Percentiles rank a stretch among this genome's conserved stretches.
Evolutionary conservation across 371 early-diverging fungal genomes (phyloP).

Genomic region (Mucor racemosus): DNA sequence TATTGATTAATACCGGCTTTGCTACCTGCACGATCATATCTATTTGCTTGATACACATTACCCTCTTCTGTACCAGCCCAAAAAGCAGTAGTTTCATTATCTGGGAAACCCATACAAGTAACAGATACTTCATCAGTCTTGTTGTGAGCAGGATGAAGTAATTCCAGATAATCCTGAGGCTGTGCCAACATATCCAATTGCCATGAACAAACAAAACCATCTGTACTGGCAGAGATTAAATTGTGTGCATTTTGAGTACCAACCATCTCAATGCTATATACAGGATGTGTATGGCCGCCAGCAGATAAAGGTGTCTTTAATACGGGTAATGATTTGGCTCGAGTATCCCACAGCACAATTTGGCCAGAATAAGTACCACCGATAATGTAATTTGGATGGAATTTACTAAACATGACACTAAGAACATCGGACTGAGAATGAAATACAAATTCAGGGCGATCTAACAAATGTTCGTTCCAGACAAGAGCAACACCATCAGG

Average conservation of each 20-base stretch:
- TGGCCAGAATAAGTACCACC: conserved; percentile 98
- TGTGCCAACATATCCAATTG: conserved; percentile 95
- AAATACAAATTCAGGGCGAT: conserved; percentile 94
- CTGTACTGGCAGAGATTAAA: conserved; percentile 89
- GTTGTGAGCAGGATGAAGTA: conserved; percentile 75
- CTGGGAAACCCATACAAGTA: conserved; percentile 88
- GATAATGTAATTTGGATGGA: conserved; percentile 88
- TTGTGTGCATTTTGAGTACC: conserved; percentile 96
- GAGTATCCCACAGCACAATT: conserved; percentile 95
- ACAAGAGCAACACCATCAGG: conserved; percentile 93
- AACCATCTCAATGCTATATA: conserved; percentile 86
- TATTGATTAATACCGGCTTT: conserved; percentile 92
- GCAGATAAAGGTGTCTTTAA: conserved; percentile 87
- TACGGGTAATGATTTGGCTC: conserved; percentile 86
- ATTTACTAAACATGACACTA: conserved; percentile 86
- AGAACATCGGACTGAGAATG: conserved; percentile 93
- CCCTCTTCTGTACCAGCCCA: conserved; percentile 98
- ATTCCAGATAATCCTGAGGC: conserved; percentile 87
- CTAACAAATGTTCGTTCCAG: conserved; percentile 90
- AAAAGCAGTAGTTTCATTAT: conserved; percentile 90
- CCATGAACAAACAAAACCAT: conserved; percentile 96
- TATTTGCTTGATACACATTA: conserved; percentile 86
- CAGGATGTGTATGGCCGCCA: conserved; percentile 95
- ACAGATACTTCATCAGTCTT: conserved; percentile 93
- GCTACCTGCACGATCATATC: conserved; percentile 94